Evolutionary conservation across 306 rosid species (phyloP), one percentile per base, ranked within the genome.

Genomic region (Malus fusca): DNA sequence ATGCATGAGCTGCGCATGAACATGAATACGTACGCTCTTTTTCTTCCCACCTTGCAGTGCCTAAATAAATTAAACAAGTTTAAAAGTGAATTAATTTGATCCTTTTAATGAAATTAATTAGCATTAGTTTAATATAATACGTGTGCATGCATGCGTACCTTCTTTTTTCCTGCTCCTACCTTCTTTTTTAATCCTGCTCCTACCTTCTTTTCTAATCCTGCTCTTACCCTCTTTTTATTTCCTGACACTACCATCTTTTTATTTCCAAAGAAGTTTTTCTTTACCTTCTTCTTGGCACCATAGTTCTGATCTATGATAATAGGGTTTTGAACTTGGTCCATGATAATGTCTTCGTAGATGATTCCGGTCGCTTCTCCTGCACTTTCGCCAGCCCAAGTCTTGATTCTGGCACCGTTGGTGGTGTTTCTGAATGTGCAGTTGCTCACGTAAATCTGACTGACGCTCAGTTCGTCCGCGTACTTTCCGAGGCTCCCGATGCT

Each of bases 371-470:
- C 97, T 35, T 48, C 77, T 7, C 83, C 88, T 1, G 86, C 63
- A 2, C 1, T 55, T 3, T 4, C 0, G 10, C 90, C 85, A 0
- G 68, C 58, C 85, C 84, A 87, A 0, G 95, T 92, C 70, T 92
- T 89, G 82, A 92, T 89, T 82, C 97, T 84, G 3, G 93, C 97
- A 3, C 97, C 97, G 3, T 92, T 88, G 19, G 88, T 86, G 25
- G 97, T 81, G 74, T 82, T 84, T 6, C 3, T 56, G 19, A 89
- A 68, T 0, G 90, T 85, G 88, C 97, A 89, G 44, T 92, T 87
- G 0, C 42, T 79, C 14, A 92, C 90, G 0, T 6, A 9, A 9
- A 92, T 48, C 11, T 75, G 73, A 2, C 33, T 11, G 23, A 88
- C 95, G 17, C 82, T 67, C 59, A 59, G 40, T 30, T 92, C 97